phyloP scores from a whole-genome alignment of 2,329 filamentous ascomycete genomes.

The Trichoderma cornu-damae region DNA sequence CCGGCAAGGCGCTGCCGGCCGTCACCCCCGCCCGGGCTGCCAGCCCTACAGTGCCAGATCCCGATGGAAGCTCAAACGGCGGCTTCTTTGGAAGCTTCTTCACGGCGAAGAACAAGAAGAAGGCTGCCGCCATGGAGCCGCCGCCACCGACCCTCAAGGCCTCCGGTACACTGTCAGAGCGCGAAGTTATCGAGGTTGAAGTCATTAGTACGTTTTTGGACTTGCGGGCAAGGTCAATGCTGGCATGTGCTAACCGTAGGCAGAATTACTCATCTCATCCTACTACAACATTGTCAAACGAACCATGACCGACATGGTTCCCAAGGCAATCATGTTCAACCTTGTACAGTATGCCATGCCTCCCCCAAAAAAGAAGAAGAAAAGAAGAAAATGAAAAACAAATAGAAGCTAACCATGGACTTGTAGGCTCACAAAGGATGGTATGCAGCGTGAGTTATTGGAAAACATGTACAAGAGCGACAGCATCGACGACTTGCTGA shows the following conservation, averaged over 20 bases:
- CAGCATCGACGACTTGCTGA: conserved; percentile 87
- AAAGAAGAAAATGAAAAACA: background rate
- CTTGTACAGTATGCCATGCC: conserved; percentile 74
- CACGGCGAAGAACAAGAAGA: conserved; percentile 99
- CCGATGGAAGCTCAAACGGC: conserved; percentile 50
- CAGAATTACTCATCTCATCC: conserved; percentile 89
- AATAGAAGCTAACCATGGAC: background rate
- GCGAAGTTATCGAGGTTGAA: conserved; percentile 92
- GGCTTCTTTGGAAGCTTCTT: conserved; percentile 99
- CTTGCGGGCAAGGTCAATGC: background rate
- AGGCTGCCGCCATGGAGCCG: conserved; percentile 98
- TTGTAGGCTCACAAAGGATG: conserved; percentile 82
- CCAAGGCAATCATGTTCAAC: conserved; percentile 97
- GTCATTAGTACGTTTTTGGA: conserved; percentile 74
- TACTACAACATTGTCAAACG: conserved; percentile 98
- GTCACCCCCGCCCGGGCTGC: conserved; percentile 64
- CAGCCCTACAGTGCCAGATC: conserved; percentile 63
- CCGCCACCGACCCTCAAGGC: conserved; percentile 91
- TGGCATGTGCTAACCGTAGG: conserved; percentile 18
- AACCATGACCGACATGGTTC: conserved; percentile 99
- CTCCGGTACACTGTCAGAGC: conserved; percentile 86
- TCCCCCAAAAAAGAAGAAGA: background rate
- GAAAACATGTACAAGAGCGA: conserved; percentile 95
- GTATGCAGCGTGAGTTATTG: conserved; percentile 95
- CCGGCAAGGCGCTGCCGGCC: conserved; percentile 81